A percentile compares a stretch with the other conserved stretches of the same genome.
phyloP scores from a whole-genome alignment of 2,329 filamentous ascomycete genomes.

The Purpureocillium lavendulum region DNA sequence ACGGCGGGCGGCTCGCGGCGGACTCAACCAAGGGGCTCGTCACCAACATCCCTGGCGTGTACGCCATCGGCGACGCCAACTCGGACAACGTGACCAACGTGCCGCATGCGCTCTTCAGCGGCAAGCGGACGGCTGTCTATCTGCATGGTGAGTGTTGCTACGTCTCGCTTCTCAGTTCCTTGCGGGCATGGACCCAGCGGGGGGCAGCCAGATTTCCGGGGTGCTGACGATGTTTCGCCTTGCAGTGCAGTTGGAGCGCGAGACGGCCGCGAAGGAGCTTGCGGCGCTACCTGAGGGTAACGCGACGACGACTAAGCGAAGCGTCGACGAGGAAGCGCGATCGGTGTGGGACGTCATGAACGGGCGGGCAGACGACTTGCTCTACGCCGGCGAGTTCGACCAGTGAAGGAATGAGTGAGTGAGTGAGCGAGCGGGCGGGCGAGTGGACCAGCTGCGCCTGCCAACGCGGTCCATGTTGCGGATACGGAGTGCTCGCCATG shows the following conservation, averaged over 20 bases:
- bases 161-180: background rate
- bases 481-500: too few species aligned
- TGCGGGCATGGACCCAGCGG: too few species aligned
- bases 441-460: too few species aligned
- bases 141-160: constrained; percentile 43
- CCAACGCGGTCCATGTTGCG: too few species aligned
- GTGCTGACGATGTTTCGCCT: background rate
- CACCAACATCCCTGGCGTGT: constrained; percentile 46
- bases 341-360: constrained; percentile 39
- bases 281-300: constrained; percentile 13
- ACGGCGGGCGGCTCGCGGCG: constrained; percentile 33
- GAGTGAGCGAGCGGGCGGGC: too few species aligned
- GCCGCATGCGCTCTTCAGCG: constrained; percentile 50
- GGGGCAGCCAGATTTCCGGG: too few species aligned
- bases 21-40: constrained; percentile 31
- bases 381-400: constrained; percentile 36
- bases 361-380: constrained; percentile 28
- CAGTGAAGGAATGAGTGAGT: constrained; percentile 6
- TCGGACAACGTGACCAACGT: constrained; percentile 52
- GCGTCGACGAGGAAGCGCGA: constrained; percentile 25
- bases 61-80: constrained; percentile 52
- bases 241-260: constrained; percentile 31
- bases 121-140: constrained; percentile 49
- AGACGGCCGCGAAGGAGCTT: constrained; percentile 26
- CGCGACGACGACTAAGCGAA: constrained; percentile 14